Evolutionary conservation across 176 grass and related monocot genomes (phyloP).

Genomic region (Sorghum bicolor): Sorghum_bicolor_NCBIv3 NC_012870.2:70140001-70140500

Average conservation of each 20-base stretch:
- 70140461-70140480: neutral
- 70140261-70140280: conserved; percentile 74
- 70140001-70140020: conserved; percentile 96
- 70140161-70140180: conserved; percentile 96
- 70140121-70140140: neutral
- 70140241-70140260: conserved; percentile 76
- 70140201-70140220: conserved; percentile 77
- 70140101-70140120: neutral
- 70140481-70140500: neutral
- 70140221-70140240: conserved; percentile 71
- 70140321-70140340: conserved; percentile 98
- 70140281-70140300: conserved; percentile 80
- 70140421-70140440: neutral
- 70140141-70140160: conserved; percentile 53
- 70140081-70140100: neutral
- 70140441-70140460: neutral
- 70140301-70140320: conserved; percentile 73
- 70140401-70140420: conserved; percentile 60
- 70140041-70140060: conserved; percentile 96
- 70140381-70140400: conserved; percentile 90
- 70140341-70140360: conserved; percentile 71
- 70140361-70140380: conserved; percentile 89
- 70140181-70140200: conserved; percentile 94
- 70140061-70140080: conserved; percentile 48
- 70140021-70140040: conserved; percentile 97